Base-by-base conservation (phyloP, 192 early-diverging fungal species). In the Entomortierella parvispora region DNA sequence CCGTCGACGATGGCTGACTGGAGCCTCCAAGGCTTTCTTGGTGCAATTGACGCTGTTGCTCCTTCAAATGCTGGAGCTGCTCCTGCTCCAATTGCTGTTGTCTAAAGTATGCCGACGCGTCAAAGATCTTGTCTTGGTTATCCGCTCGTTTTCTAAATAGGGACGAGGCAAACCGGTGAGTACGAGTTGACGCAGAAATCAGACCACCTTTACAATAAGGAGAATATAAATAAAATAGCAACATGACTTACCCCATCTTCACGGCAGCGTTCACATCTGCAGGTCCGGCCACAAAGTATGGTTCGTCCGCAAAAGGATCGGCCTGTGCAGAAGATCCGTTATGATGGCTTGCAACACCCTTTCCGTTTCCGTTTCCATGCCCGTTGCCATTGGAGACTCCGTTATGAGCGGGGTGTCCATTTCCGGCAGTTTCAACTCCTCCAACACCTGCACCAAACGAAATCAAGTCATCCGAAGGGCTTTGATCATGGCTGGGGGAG, bases 81-180 rank as follows among this genome's bases (percentile, higher is more conserved):
- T 77, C 74, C 55, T 77, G 65, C n/a, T 77, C 65, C 42, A 59
- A 25, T 26, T 77, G 74, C 55, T 77, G 74, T n/a, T 77, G 74
- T 26, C 60, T 57, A 40, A 77, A 64, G 51, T 64, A 77, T 0
- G 61, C 65, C 15, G 74, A 77, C 18, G 74, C 74, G 32, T 77
- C 74, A 63, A 77, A 77, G 25, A 77, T 62, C 54, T 68, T 77
- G 60, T 77, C 74, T 51, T 77, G 65, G 33, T 77, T 77, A 33
- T 77, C 74, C 20, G 74, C 42, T 15, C 74, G 63, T 25, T 77
- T 77, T 14, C 74, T 77, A 50, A 45, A 47, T 8, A 50, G 3
- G 22, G 22, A 22, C 5, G 49, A n/a, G 6, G 65, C 2, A 23
- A 29, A 26, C n/a, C 25, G 26, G 37, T 28, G 12, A 14, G 48